Conservation (phyloP, 106 monocot genomes). For the Phalaenopsis aphrodite region DNA sequence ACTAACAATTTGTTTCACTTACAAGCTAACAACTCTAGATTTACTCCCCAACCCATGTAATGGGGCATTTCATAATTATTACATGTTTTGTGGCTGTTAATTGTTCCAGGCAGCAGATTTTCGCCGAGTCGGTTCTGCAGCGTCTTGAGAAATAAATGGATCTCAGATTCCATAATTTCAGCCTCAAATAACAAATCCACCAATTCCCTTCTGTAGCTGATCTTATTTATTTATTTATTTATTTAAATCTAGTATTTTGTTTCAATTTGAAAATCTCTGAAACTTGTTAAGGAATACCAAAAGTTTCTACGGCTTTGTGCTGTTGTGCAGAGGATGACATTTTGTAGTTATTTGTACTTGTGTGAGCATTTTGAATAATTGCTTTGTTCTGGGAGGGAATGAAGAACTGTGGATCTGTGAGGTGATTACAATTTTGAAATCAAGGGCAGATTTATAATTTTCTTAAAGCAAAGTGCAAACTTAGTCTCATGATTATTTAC, state of each 20-base stretch:
- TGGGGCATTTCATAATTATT: no score
- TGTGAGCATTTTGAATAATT: not conserved
- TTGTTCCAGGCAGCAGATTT: constrained; percentile 5
- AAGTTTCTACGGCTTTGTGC: not conserved
- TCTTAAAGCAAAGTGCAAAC: no score
- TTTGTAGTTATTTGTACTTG: not conserved
- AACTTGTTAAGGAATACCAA: no score
- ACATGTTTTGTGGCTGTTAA: not conserved
- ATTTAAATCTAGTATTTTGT: not conserved
- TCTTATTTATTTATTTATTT: not conserved
- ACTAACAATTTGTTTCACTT: no score
- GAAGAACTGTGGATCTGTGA: not conserved
- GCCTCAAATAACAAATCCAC: not conserved
- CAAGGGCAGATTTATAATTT: no score
- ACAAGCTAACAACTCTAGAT: no score
- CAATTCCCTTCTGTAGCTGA: not conserved
- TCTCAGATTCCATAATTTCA: no score
- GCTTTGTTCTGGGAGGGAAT: not conserved
- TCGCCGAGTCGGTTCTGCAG: constrained; percentile 2
- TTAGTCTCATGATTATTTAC: no score
- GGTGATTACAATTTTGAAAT: no score
- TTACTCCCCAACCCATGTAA: no score
- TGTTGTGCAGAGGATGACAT: not conserved
- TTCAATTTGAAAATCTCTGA: not conserved
- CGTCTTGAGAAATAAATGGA: not conserved